Evolutionary conservation across 768 basidiomycete genomes (phyloP).

Genomic region (Russula foetens): DNA sequence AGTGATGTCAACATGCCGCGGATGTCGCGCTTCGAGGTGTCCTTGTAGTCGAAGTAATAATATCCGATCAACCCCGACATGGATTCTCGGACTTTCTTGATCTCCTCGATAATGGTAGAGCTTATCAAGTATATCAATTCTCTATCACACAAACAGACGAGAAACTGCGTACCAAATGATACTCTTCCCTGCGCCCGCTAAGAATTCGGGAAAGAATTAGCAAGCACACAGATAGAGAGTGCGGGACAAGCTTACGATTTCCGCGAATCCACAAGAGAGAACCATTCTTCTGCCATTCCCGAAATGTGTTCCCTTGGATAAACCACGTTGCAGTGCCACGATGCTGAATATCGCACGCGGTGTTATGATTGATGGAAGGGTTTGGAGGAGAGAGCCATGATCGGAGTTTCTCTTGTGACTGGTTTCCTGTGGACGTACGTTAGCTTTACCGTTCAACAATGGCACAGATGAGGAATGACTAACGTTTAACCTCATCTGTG

Average conservation of each 20-base stretch:
- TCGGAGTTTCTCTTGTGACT: background rate
- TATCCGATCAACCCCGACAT: background rate
- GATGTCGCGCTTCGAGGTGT: background rate
- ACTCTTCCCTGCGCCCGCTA: slow-evolving; percentile 1
- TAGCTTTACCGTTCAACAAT: background rate
- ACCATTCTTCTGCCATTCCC: background rate
- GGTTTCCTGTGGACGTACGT: background rate
- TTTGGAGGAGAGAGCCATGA: background rate
- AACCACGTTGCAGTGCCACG: background rate
- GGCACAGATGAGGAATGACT: background rate
- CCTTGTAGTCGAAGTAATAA: background rate
- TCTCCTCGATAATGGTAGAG: background rate
- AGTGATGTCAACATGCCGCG: background rate
- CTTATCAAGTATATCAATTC: background rate
- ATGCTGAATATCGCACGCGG: background rate
- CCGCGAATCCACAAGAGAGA: background rate
- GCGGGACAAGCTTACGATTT: background rate
- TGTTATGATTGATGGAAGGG: background rate
- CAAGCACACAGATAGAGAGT: no score
- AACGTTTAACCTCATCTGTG: background rate
- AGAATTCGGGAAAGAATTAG: background rate
- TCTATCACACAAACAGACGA: no score
- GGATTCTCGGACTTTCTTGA: background rate
- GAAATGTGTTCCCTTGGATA: background rate
- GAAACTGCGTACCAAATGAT: background rate